These are phyloP conservation scores for Drosera spatulata DNA, from an alignment of 179 eudicot species.

Conservation along the genomic window DNA sequence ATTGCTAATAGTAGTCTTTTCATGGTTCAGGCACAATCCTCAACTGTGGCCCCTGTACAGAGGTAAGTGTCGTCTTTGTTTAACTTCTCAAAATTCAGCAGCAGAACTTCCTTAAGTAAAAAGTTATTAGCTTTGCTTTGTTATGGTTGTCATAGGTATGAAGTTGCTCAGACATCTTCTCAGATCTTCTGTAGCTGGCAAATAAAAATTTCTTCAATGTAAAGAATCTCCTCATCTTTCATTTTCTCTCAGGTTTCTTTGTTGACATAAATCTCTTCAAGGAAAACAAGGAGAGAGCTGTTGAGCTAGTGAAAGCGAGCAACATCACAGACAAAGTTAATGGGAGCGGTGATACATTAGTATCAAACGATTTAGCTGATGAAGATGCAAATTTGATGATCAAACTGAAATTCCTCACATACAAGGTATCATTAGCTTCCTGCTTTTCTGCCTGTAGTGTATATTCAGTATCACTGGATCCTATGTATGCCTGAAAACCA, in stretches of 20 bases:
- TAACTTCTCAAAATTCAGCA: background rate
- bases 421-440: conserved; percentile 39
- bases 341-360: conserved; percentile 19
- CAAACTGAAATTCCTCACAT: conserved; percentile 87
- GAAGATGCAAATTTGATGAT: conserved; percentile 97
- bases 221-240: conserved; percentile 5
- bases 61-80: conserved; percentile 31
- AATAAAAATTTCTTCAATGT: background rate
- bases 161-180: background rate
- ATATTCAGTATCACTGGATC: background rate
- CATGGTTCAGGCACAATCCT: conserved; percentile 62
- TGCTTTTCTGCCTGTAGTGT: background rate
- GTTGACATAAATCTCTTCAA: conserved; percentile 77
- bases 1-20: conserved; percentile 9
- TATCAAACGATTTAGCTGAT: conserved; percentile 65
- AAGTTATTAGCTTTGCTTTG: background rate
- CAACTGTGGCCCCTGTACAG: conserved; percentile 90
- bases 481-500: no score
- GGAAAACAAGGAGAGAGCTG: conserved; percentile 37
- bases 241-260: conserved; percentile 63
- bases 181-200: background rate
- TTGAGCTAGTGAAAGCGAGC: conserved; percentile 21
- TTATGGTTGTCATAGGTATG: no score
- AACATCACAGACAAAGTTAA: conserved; percentile 15
- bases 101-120: background rate